Conservation (phyloP, 2,329 filamentous ascomycete genomes). For the Aureobasidium sp. region DNA sequence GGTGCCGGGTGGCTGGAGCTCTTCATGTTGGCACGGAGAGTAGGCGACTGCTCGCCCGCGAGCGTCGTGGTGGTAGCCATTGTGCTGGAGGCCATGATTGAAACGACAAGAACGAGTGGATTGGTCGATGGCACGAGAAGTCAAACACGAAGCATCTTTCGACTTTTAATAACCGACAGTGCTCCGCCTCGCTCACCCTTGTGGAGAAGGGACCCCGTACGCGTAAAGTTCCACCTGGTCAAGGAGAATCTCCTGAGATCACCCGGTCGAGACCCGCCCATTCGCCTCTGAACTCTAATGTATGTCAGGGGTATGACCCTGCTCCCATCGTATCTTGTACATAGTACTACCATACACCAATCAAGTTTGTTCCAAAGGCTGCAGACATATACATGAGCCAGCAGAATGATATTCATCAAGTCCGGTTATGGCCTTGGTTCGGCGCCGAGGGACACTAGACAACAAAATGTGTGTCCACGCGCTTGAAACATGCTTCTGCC, state of each 20-base stretch:
- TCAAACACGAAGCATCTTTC: not conserved
- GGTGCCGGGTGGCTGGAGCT: conserved; percentile 13
- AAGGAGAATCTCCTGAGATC: conserved; percentile 1
- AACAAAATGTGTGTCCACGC: too few species aligned
- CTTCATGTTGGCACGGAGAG: conserved; percentile 12
- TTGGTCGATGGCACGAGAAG: not conserved
- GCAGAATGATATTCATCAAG: too few species aligned
- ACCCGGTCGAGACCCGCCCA: conserved; percentile 1
- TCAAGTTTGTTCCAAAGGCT: too few species aligned
- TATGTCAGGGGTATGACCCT: not conserved
- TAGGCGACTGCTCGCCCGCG: conserved; percentile 5
- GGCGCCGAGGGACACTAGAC: too few species aligned
- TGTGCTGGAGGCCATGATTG: not conserved
- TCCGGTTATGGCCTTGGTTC: too few species aligned
- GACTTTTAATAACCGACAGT: conserved; percentile 1
- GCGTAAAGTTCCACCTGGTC: conserved; percentile 1
- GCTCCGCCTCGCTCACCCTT: not conserved
- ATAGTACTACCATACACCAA: too few species aligned
- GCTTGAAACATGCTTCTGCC: too few species aligned
- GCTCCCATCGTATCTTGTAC: not conserved
- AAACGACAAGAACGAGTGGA: not conserved
- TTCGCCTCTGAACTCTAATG: not conserved
- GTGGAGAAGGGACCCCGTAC: conserved; percentile 2
- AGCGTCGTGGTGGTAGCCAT: conserved; percentile 6
- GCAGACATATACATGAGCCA: too few species aligned